Evolutionary conservation across 257 asterid species (phyloP).

Genomic region (Pogostemon cablin): DNA sequence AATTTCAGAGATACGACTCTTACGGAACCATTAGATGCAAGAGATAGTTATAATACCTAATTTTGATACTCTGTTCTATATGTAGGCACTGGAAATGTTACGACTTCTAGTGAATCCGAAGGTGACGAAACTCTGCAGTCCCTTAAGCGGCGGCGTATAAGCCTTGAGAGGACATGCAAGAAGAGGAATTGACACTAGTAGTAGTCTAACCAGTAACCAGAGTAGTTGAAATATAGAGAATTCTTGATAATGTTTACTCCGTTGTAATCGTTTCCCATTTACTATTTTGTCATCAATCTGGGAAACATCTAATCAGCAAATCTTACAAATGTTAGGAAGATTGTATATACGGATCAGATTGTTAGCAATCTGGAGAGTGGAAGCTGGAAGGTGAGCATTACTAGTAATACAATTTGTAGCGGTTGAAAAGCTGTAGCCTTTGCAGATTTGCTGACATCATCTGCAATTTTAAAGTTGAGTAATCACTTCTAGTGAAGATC

Average conservation of each 20-base stretch:
- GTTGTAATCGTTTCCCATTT: neutral
- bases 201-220: neutral
- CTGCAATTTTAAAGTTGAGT: too few species aligned
- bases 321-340: neutral
- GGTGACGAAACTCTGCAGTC: neutral
- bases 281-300: neutral
- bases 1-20: neutral
- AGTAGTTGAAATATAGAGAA: neutral
- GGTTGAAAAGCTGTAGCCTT: too few species aligned
- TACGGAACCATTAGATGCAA: neutral
- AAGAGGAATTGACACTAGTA: constrained; percentile 20
- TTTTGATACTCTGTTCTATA: neutral
- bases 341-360: neutral
- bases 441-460: too few species aligned
- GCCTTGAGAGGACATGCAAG: constrained; percentile 41
- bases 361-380: neutral
- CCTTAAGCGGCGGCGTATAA: constrained; percentile 29
- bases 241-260: neutral
- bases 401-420: neutral
- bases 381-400: neutral
- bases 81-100: constrained; percentile 9
- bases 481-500: too few species aligned
- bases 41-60: neutral
- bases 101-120: constrained; percentile 13
- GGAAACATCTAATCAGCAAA: neutral